Evolutionary conservation across 208 protist species (phyloP), one percentile per base, ranked within the genome.

Genomic region (Trypanosoma grayi): DNA sequence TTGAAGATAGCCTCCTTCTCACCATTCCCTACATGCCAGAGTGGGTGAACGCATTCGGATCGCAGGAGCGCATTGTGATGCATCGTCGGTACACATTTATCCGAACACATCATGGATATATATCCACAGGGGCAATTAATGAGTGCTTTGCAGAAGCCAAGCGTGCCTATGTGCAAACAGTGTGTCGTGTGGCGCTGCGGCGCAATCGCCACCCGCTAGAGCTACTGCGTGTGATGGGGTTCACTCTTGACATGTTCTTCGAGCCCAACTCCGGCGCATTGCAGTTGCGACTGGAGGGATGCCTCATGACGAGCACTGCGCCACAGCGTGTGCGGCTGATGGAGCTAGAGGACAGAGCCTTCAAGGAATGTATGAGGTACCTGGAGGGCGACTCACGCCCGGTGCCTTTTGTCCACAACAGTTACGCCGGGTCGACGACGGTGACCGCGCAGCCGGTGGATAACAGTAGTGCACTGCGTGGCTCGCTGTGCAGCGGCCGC

Each of bases 1-100:
- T 90, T 60, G 80, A 91, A 46, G 83, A 92, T 46, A 83, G 73
- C 46, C 55, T 90, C 18, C 53, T 95, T 28, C 66, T 95, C 10
- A 93, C 86, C 7, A 72, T 91, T 31, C 89, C 89, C 8, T 95
- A 95, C 60, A 63, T 92, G 22, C 79, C 89, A 10, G 81, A 89
- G 47, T 72, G 56, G 25, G 72, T 75, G 10, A 90, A 85, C 68
- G 53, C 66, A 9, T 90, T 79, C 50, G 69, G 79, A 33, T 81
- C 67, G 45, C 85, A 91, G 63, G 75, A 92, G 51, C 66, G 77
- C 25, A 75, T 95, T 44, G 71, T 84, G 20, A 40, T 95, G 43
- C 68, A 83, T 39, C 74, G 85, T 9, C 83, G 86, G 48, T 95
- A 80, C 65, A 59, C 77, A 41, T 45, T 84, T 58, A 54, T 22